Base-by-base conservation (phyloP, 768 basidiomycete species). In the Strobilomyces dryophilus region DNA sequence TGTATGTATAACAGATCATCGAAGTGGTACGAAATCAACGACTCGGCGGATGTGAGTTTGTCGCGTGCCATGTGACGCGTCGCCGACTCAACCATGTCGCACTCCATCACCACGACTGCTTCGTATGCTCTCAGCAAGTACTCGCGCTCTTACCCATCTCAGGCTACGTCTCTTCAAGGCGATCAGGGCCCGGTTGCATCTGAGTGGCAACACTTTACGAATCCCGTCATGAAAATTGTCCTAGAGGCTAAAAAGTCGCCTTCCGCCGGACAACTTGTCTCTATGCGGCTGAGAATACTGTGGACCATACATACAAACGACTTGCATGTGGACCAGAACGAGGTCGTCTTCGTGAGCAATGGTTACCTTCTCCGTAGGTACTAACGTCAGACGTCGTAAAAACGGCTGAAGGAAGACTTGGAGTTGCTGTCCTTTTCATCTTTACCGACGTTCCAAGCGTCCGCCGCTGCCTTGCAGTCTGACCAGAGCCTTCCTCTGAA, bases 141-240 rank as follows among this genome's bases (percentile, higher is more conserved):
- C 62, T 89, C 87, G 45, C 76, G 82, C 47, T 83, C 84, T 24
- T 83, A 85, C 61, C 78, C 81, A 26, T 54, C 49, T n/a, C n/a
- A n/a, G n/a, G n/a, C n/a, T 26, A 40, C 55, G 32, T 55, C 53
- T 18, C 40, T 45, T 12, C 53, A 54, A 54, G 55, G 49, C 46
- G 46, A 51, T 27, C 63, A 57, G 46, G 63, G 68, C 32, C 51
- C 55, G 17, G 55, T 35, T 17, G 67, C 74, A 32, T 62, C 74
- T 3, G 86, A 88, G 64, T 91, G 89, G 89, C 85, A 89, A 61
- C 88, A 90, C 62, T 89, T 84, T 60, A 78, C 79, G 18, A 88
- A 90, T 59, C 87, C 89, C 1, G 67, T 76, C 46, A 79, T 91
- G 53, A 77, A 72, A 36, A 76, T 90, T 29, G 67, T 79, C 21